Conservation (phyloP, 129 eudicot genomes). For the Solidago caesia region DNA sequence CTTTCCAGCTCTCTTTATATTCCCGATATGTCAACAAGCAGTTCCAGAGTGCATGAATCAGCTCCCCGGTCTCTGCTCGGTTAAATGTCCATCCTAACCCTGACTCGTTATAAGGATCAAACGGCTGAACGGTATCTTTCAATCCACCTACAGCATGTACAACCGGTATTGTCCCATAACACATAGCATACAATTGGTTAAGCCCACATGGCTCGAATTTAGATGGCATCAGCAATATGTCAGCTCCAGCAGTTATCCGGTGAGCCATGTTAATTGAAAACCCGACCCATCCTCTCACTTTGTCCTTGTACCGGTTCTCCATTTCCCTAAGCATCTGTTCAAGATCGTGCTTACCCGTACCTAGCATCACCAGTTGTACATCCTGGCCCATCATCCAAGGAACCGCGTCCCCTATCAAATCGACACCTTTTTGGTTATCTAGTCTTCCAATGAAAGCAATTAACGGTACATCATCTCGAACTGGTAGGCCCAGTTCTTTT, state of each 20-base stretch:
- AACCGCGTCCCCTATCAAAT: constrained; percentile 68
- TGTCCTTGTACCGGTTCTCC: constrained; percentile 43
- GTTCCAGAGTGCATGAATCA: constrained; percentile 77
- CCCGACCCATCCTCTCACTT: constrained; percentile 65
- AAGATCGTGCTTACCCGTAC: constrained; percentile 77
- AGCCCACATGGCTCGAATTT: constrained; percentile 97
- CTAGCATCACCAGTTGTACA: constrained; percentile 86
- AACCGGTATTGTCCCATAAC: constrained; percentile 79
- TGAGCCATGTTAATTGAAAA: constrained; percentile 87
- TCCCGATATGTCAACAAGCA: constrained; percentile 65
- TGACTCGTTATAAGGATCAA: constrained; percentile 68
- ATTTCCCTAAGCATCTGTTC: constrained; percentile 70
- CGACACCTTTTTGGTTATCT: constrained; percentile 90
- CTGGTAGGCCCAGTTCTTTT: constrained; percentile 77
- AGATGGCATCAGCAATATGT: constrained; percentile 88
- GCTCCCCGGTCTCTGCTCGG: constrained; percentile 53
- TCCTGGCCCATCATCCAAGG: constrained; percentile 97
- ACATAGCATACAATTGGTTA: constrained; percentile 90
- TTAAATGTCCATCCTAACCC: constrained; percentile 92
- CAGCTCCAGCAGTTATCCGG: constrained; percentile 90
- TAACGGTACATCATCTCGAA: constrained; percentile 62
- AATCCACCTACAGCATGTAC: constrained; percentile 98
- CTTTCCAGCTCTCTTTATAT: constrained; percentile 74
- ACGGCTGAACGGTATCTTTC: constrained; percentile 81
- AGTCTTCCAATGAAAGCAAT: constrained; percentile 92